A percentile compares a stretch with the other conserved stretches of the same genome.
Conservation (phyloP, 495 filamentous ascomycete species). For the Penicillium crystallinum region DNA sequence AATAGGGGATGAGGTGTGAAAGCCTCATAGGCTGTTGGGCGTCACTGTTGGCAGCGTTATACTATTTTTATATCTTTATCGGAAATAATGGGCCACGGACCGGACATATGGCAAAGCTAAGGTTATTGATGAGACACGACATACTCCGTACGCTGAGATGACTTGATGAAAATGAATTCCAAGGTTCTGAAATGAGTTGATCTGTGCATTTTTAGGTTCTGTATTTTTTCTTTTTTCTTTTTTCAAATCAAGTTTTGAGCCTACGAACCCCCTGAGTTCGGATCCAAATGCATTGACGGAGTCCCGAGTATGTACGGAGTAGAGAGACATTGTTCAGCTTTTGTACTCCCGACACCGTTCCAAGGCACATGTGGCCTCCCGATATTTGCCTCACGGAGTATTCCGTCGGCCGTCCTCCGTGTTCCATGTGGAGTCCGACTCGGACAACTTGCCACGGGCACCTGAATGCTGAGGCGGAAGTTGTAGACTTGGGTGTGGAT, state of each 20-base stretch:
- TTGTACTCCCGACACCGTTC: not conserved
- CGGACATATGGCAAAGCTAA: not conserved
- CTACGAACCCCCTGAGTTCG: not conserved
- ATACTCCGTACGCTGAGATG: not conserved
- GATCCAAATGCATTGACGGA: not conserved
- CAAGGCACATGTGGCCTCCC: not conserved
- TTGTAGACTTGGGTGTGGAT: not conserved
- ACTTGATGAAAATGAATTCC: not conserved
- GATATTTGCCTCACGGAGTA: not conserved
- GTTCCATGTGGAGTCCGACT: not conserved
- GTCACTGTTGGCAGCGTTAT: not conserved
- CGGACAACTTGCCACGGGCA: not conserved
- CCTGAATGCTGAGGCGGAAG: not conserved
- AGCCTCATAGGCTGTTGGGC: not conserved
- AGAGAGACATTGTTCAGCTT: not conserved
- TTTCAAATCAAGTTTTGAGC: not conserved
- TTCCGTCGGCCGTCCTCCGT: not conserved
- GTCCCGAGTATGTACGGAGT: too few species aligned
- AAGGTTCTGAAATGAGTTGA: not conserved
- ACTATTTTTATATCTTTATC: not conserved
- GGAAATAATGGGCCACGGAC: not conserved
- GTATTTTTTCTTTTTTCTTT: not conserved
- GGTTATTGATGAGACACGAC: constrained; percentile 3
- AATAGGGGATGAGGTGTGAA: not conserved
- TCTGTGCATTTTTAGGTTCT: not conserved